Conservation (phyloP, 2,329 filamentous ascomycete species). For the Fusarium cicatricum region DNA sequence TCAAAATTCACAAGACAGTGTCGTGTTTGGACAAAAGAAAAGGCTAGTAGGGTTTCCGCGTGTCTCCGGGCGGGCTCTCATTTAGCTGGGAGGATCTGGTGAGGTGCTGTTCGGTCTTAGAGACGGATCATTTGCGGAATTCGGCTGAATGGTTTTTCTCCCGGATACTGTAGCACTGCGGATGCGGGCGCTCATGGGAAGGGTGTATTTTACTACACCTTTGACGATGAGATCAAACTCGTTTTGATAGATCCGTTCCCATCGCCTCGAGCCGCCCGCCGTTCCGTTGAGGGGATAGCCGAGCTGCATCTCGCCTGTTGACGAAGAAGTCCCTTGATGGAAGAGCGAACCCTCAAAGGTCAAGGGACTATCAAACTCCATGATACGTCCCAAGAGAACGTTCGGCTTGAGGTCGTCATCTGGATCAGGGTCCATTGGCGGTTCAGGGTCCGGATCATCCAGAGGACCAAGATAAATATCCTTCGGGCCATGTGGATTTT, state of each 20-base stretch:
- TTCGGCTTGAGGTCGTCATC: slow-evolving; percentile 70
- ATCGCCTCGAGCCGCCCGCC: slow-evolving; percentile 82
- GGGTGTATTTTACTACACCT: slow-evolving; percentile 84
- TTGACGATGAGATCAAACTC: slow-evolving; percentile 94
- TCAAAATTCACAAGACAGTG: slow-evolving; percentile 45
- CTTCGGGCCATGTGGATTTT: slow-evolving; percentile 43
- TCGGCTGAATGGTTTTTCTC: slow-evolving; percentile 67
- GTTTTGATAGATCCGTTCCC: slow-evolving; percentile 90
- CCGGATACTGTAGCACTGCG: slow-evolving; percentile 68
- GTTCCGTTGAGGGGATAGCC: slow-evolving; percentile 87
- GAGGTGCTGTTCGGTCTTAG: slow-evolving; percentile 78
- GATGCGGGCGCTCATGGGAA: slow-evolving; percentile 68
- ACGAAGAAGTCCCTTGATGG: slow-evolving; percentile 74
- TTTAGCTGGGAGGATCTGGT: slow-evolving; percentile 33
- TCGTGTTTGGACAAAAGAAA: slow-evolving; percentile 38
- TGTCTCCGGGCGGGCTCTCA: slow-evolving; percentile 13
- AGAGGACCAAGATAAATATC: slow-evolving; percentile 33
- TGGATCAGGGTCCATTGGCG: slow-evolving; percentile 61
- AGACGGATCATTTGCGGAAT: slow-evolving; percentile 68
- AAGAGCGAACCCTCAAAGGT: slow-evolving; percentile 92
- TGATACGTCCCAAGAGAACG: slow-evolving; percentile 90
- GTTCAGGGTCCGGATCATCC: slow-evolving; percentile 49
- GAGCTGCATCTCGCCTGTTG: slow-evolving; percentile 84
- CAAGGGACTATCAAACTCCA: slow-evolving; percentile 85
- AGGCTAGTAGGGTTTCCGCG: slow-evolving; percentile 33